Evolutionary conservation across 1,284 basidiomycete species (phyloP).

Genomic region (Tilletia horrida): DNA sequence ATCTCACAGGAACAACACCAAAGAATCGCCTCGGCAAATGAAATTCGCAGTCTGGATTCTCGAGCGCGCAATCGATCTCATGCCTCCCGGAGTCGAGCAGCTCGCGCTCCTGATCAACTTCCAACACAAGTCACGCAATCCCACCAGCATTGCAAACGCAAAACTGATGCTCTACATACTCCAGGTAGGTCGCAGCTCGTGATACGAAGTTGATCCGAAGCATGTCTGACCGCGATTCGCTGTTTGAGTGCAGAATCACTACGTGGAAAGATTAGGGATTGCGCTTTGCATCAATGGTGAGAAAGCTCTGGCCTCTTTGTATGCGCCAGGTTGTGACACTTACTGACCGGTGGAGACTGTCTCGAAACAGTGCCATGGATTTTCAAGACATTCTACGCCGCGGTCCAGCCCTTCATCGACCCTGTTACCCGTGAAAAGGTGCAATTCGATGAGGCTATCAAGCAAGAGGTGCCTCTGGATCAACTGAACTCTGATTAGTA

Average conservation of each 20-base stretch:
- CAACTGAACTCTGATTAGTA: conserved; percentile 42
- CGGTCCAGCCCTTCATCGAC: conserved; percentile 56
- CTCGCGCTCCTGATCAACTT: conserved; percentile 49
- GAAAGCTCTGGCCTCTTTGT: neutral
- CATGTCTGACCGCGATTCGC: neutral
- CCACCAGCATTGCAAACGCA: conserved; percentile 42
- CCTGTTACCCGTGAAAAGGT: conserved; percentile 55
- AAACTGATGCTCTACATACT: conserved; percentile 55
- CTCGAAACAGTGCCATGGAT: conserved; percentile 32
- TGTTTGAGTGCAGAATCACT: conserved; percentile 39
- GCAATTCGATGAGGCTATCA: conserved; percentile 51
- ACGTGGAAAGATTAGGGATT: conserved; percentile 55
- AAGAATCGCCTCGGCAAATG: conserved; percentile 54
- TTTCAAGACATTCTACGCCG: conserved; percentile 43
- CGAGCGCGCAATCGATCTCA: conserved; percentile 55
- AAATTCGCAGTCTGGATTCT: conserved; percentile 57
- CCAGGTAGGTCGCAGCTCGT: conserved; percentile 13
- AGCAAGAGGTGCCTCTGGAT: conserved; percentile 40
- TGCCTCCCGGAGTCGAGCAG: conserved; percentile 55
- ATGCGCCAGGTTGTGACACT: conserved; percentile 23
- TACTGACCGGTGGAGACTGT: too few relatives aligned
- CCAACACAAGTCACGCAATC: conserved; percentile 44
- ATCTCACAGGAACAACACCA: conserved; percentile 15
- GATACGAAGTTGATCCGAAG: neutral
- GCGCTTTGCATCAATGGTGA: conserved; percentile 55